Base-by-base conservation (phyloP, 2,329 filamentous ascomycete genomes). In the Aspergillus novoparasiticus region DNA sequence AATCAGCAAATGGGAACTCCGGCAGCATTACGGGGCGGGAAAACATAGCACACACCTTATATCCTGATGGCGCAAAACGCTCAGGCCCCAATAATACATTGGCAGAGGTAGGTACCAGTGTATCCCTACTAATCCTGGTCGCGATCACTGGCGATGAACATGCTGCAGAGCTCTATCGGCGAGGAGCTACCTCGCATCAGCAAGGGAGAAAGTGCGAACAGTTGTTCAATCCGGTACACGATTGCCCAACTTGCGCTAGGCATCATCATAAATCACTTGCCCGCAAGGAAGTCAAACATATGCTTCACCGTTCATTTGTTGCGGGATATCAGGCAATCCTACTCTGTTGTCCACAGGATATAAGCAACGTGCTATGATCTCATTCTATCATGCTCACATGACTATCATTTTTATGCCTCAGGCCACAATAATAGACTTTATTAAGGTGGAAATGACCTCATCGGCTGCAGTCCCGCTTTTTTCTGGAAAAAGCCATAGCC, bases 371-470 rank as follows among this genome's bases (percentile, higher is more conserved):
- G 36, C 43, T 21, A 46, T 58, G 56, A 58, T 16, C 43, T 50
- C 14, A 50, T 50, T 19, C 16, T 19, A 6, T n/a, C 14, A 19
- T 28, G 26, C 16, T 51, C 48, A 51, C 48, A 51, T 51, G 48
- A 51, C 30, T 28, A 28, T n/a, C 3, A 3, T 6, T 4, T 51
- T 28, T 36, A 19, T 60, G 50, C 58, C 58, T 54, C 36, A 60
- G 58, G 58, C 50, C 8, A 9, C 1, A 51, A 21, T 2, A 51
- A 19, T 51, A 51, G 28, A 51, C 48, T 51, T 48, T 46, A 12
- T 41, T 48, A 41, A 34, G 32, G 48, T 51, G 48, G 23, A 41
- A 41, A 60, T 60, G 58, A 60, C 43, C 46, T 60, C 58, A 60
- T 60, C 50, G 50, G 19, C 36, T 45, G 19, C 50, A 34, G 39